Evolutionary conservation across 352 stramenopile genomes (phyloP).

Genomic region (Pythium brachiatum): DNA sequence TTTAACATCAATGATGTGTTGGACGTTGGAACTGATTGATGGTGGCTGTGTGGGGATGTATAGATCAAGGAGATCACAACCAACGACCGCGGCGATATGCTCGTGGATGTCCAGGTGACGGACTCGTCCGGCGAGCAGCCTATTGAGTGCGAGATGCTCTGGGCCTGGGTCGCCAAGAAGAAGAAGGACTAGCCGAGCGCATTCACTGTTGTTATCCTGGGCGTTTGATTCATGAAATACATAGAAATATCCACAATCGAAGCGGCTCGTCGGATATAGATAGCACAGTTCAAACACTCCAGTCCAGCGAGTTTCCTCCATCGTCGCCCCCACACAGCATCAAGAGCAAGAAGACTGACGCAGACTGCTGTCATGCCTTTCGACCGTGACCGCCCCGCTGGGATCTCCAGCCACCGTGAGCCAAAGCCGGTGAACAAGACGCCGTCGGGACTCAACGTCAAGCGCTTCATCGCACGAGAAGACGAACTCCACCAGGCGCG

Average conservation of each 20-base stretch:
- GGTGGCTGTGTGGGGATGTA: background rate
- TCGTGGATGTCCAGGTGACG: conserved; percentile 70
- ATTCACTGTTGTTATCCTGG: background rate
- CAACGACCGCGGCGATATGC: conserved; percentile 71
- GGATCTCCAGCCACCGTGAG: conserved; percentile 36
- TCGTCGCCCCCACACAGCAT: too few relatives aligned
- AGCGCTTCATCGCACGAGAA: conserved; percentile 70
- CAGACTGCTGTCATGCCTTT: conserved; percentile 40
- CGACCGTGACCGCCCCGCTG: conserved; percentile 48
- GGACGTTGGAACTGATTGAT: background rate
- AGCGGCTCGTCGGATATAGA: background rate
- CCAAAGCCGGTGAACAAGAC: conserved; percentile 35
- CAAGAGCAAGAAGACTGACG: background rate
- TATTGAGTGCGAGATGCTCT: conserved; percentile 84
- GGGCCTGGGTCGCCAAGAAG: conserved; percentile 81
- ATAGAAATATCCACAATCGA: background rate
- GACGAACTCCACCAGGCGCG: conserved; percentile 68
- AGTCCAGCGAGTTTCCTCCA: too few relatives aligned
- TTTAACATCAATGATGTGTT: background rate
- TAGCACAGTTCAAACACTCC: background rate
- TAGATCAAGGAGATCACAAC: conserved; percentile 54
- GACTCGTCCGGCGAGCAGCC: conserved; percentile 68
- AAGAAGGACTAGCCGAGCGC: conserved; percentile 22
- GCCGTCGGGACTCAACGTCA: conserved; percentile 58
- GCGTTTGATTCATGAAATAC: background rate